A percentile compares a stretch with the other conserved stretches of the same genome.
These are phyloP conservation scores for Fusarium heterosporum DNA, from an alignment of 2,329 filamentous ascomycete species.

Conservation along the genomic window DNA sequence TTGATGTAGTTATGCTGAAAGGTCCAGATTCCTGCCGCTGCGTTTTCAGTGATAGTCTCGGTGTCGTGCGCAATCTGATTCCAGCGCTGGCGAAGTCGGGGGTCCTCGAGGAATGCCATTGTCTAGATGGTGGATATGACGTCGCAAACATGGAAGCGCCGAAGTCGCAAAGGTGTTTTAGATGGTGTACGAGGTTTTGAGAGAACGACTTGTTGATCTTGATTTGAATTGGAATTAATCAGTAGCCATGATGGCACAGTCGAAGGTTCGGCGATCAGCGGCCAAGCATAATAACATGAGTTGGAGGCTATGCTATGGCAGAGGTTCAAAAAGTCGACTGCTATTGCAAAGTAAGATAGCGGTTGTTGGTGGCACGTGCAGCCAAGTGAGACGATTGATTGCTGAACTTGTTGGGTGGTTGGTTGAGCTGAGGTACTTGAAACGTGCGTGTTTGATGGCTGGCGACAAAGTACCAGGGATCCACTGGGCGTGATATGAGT, in stretches of 20 bases:
- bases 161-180: conserved; percentile 9
- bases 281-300: conserved; percentile 27
- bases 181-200: neutral
- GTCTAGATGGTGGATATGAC: conserved; percentile 47
- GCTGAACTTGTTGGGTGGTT: conserved; percentile 45
- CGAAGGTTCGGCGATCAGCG: conserved; percentile 21
- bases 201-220: neutral
- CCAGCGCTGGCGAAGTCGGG: conserved; percentile 90
- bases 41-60: conserved; percentile 89
- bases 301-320: conserved; percentile 23
- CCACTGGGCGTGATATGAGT: conserved; percentile 28
- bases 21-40: conserved; percentile 90
- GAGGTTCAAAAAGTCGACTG: conserved; percentile 37
- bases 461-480: conserved; percentile 27
- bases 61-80: conserved; percentile 92
- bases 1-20: conserved; percentile 88
- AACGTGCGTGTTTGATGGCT: conserved; percentile 20
- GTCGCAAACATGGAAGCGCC: conserved; percentile 43
- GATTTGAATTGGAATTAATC: conserved; percentile 11
- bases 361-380: conserved; percentile 45
- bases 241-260: conserved; percentile 34
- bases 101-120: conserved; percentile 79
- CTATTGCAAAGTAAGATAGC: conserved; percentile 27
- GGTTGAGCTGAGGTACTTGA: conserved; percentile 38
- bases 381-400: conserved; percentile 41